Percentiles rank a stretch among this genome's conserved stretches.
These are phyloP conservation scores for Sporormia fimetaria DNA, from an alignment of 495 filamentous ascomycete species.

Conservation along the genomic window DNA sequence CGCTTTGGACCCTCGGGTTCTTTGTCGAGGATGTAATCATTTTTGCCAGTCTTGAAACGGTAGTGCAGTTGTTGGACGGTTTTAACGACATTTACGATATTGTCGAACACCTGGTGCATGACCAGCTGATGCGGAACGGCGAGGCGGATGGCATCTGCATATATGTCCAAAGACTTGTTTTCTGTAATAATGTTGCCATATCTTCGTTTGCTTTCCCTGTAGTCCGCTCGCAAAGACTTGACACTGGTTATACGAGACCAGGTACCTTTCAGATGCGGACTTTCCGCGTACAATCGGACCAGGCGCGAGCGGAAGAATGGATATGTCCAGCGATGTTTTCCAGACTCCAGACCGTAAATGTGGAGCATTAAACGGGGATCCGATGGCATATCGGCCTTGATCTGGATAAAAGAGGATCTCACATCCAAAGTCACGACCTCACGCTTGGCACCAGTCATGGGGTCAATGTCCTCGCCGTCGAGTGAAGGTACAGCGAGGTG, in stretches of 20 bases:
- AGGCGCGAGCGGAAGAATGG: constrained; percentile 68
- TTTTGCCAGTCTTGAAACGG: constrained; percentile 72
- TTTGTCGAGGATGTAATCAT: constrained; percentile 77
- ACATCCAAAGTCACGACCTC: constrained; percentile 77
- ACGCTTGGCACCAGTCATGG: constrained; percentile 7
- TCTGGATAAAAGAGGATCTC: constrained; percentile 63
- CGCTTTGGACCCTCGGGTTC: constrained; percentile 71
- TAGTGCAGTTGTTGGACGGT: constrained; percentile 81
- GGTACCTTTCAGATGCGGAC: constrained; percentile 63
- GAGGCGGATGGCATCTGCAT: constrained; percentile 72
- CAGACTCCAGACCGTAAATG: constrained; percentile 65
- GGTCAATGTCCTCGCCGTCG: constrained; percentile 22
- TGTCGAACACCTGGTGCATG: constrained; percentile 84
- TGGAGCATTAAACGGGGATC: constrained; percentile 89
- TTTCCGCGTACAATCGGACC: constrained; percentile 71
- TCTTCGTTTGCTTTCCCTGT: constrained; percentile 63
- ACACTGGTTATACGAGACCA: constrained; percentile 82
- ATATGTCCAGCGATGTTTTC: constrained; percentile 71
- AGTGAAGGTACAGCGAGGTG: constrained; percentile 21
- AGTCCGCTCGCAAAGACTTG: constrained; percentile 66
- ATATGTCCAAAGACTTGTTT: constrained; percentile 76
- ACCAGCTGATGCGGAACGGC: constrained; percentile 92
- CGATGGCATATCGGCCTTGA: constrained; percentile 77
- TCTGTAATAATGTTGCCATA: constrained; percentile 47
- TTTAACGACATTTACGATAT: constrained; percentile 77